Base-by-base conservation (phyloP, 2,329 filamentous ascomycete genomes). In the Pseudogymnoascus sp. region DNA sequence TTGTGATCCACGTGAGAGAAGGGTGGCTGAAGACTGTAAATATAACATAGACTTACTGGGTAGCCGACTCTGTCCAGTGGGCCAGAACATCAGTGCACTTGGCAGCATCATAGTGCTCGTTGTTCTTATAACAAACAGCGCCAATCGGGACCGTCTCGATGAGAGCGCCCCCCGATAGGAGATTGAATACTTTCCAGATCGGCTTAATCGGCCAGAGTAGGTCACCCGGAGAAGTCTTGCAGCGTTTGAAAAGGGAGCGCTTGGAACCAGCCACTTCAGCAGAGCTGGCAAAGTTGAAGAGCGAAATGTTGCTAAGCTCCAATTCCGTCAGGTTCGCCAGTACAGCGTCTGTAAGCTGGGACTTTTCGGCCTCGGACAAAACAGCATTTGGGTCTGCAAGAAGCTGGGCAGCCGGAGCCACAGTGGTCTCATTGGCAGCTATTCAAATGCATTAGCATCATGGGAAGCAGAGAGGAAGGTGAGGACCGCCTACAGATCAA, bases 171-270 rank as follows among this genome's bases (percentile, higher is more conserved):
- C 68, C 69, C 15, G 75, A 67, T 4, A 75, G 73, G 12, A 71
- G 63, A 67, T 82, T 78, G 59, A 83, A 72, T 9, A 67, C 64
- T 5, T 67, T 63, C 81, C 80, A 83, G 7, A 68, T 69, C 0
- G 69, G 63, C 15, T 72, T 61, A 0, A 74, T 74, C 0, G 81
- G 82, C 81, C 80, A 83, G 48, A 67, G 9, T 1, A 15, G 5
- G 34, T 69, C 66, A 3, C 65, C 66, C 5, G 67, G 67, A 12
- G 64, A 64, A 8, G 59, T 33, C 57, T 68, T 69, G 56, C 67
- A 69, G 23, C 26, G 45, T 15, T 52, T 52, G 23, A 52, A 18
- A 12, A 52, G 5, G 45, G 45, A 52, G n/a, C 45, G 45, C 45
- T 52, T 52, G 26, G 45, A 41, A 23, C 10, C 23, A 18, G 18